Evolutionary conservation across 129 eudicot species (phyloP), one percentile per base, ranked within the genome.

Genomic region (Sambucus nigra): DNA sequence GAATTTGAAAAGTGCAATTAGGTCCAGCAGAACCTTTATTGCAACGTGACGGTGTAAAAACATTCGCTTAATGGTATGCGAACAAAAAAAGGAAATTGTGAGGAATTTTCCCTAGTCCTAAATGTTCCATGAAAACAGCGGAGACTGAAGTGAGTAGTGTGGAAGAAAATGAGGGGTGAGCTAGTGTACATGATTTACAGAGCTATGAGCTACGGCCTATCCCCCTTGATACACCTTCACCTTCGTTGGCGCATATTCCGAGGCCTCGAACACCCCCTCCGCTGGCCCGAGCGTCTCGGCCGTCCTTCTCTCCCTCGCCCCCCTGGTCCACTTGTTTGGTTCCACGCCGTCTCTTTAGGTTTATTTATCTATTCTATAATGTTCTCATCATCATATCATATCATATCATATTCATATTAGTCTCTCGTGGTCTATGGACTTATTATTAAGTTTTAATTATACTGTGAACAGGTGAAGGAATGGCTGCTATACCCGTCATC

Each of bases 261-360:
- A 16, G 77, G 83, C 39, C 87, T 75, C 51, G 97, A 89, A 40
- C 97, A 89, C 66, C 85, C 76, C 32, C 64, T 64, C 51, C 85
- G 97, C 7, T 89, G 95, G 95, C 86, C 68, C 7, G 97, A 89
- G 72, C 95, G 97, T 24, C 83, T 89, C 57, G 97, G 97, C 63
- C 61, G 56, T 29, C 83, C 97, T 64, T 89, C 97, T 20, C 67
- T 77, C 12, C 64, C 65, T 32, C 81, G 97, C 17, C 95, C 95
- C 27, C 65, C 70, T 45, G 95, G 97, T 49, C 74, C 69, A 23
- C 83, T 89, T 47, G 46, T 84, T 25, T 84, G 97, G 97, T 84
- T 89, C 69, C 97, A 89, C 59, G 97, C 97, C 65, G 97, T 89
- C 59, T 89, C 97, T 31, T 65, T 89, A 65, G 97, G 97, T 89